Conservation (phyloP, 2,329 filamentous ascomycete genomes). For the Aspergillus sp. region DNA sequence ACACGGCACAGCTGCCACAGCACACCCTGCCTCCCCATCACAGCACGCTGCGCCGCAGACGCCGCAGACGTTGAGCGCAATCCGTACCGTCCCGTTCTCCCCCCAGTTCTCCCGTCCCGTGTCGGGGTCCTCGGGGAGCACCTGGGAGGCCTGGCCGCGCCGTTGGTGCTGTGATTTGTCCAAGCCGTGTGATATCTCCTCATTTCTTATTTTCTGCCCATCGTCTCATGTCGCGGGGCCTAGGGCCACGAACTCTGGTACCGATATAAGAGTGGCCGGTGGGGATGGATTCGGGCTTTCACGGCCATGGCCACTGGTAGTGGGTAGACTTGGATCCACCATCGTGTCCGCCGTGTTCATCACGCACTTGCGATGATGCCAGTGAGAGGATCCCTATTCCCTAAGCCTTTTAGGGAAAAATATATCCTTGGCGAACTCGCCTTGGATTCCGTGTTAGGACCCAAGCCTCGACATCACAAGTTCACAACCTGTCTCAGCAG, state of each 20-base stretch:
- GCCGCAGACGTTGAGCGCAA: conserved; percentile 1
- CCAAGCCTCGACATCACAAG: too few species aligned
- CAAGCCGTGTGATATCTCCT: neutral
- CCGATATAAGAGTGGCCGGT: neutral
- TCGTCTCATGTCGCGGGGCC: neutral
- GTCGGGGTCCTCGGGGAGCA: neutral
- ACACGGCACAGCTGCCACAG: conserved; percentile 3
- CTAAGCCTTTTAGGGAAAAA: neutral
- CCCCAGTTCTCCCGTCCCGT: neutral
- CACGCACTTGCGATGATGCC: neutral
- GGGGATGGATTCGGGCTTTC: neutral
- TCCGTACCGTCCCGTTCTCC: conserved; percentile 8
- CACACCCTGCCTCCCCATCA: neutral
- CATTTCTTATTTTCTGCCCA: neutral
- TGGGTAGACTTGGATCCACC: neutral
- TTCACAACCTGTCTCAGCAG: too few species aligned
- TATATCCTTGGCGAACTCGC: neutral
- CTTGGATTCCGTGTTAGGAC: neutral
- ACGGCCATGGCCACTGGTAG: neutral
- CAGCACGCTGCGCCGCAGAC: neutral
- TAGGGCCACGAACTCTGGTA: conserved; percentile 1
- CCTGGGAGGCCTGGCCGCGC: neutral
- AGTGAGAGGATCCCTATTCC: neutral
- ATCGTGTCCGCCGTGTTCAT: neutral
- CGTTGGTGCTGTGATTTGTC: conserved; percentile 2